A percentile compares a stretch with the other conserved stretches of the same genome.
Evolutionary conservation across 169 alveolate genomes (phyloP).

Genomic region (Plasmodium reichenowi): DNA sequence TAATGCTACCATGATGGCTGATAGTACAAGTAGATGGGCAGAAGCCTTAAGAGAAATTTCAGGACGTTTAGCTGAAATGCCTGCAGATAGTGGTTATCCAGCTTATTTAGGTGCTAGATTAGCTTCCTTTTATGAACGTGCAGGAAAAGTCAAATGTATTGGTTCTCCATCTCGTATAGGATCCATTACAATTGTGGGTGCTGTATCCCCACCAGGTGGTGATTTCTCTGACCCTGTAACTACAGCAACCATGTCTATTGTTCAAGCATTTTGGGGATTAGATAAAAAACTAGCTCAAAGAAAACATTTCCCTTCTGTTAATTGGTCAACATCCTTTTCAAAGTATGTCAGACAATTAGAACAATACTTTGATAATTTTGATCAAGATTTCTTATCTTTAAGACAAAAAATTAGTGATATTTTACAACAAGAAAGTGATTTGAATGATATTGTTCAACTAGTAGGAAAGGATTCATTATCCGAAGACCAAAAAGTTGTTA

Average conservation of each 20-base stretch:
- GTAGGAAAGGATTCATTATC: constrained; percentile 99
- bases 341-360: constrained; percentile 96
- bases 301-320: constrained; percentile 99
- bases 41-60: constrained; percentile 99
- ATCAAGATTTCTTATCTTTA: constrained; percentile 93
- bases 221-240: constrained; percentile 99
- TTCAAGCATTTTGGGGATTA: constrained; percentile 99
- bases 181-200: constrained; percentile 99
- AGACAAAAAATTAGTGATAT: constrained; percentile 94
- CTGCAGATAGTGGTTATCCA: constrained; percentile 99
- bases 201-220: constrained; percentile 99
- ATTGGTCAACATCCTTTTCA: constrained; percentile 98
- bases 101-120: constrained; percentile 98
- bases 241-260: constrained; percentile 97
- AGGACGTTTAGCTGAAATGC: constrained; percentile 99
- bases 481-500: constrained; percentile 94
- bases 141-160: constrained; percentile 96
- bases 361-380: constrained; percentile 94
- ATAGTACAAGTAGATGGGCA: constrained; percentile 99
- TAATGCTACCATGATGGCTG: constrained; percentile 99
- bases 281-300: constrained; percentile 99
- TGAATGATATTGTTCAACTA: constrained; percentile 97
- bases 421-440: constrained; percentile 96
- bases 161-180: constrained; percentile 99
- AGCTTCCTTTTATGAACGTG: constrained; percentile 99